Evolutionary conservation across 108 stramenopile genomes (phyloP).

Genomic region (Epithemia pelagica): DNA sequence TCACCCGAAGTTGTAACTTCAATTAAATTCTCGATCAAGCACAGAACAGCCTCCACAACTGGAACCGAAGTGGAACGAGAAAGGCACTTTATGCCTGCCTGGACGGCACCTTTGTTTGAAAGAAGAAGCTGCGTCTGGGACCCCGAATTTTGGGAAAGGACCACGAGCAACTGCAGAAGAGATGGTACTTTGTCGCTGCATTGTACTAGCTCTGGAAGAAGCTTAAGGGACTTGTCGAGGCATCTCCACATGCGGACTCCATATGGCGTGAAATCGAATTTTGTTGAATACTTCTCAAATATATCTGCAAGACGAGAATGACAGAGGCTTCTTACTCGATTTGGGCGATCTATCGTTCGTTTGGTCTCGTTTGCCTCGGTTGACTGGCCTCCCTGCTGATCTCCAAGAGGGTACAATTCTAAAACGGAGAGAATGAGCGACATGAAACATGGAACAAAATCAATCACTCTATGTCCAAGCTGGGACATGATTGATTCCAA

Average conservation of each 20-base stretch:
- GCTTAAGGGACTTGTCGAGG: conserved; percentile 36
- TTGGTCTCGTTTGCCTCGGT: not conserved
- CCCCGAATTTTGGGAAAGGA: conserved; percentile 37
- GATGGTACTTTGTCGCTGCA: conserved; percentile 64
- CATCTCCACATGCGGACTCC: conserved; percentile 46
- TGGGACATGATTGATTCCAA: conserved; percentile 66
- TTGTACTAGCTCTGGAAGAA: conserved; percentile 62
- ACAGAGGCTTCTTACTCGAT: conserved; percentile 51
- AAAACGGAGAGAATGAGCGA: conserved; percentile 46
- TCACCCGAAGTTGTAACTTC: conserved; percentile 20
- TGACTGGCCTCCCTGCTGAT: not conserved
- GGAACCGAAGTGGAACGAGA: conserved; percentile 32
- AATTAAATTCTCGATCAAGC: conserved; percentile 57
- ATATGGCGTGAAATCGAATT: conserved; percentile 42
- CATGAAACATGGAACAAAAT: conserved; percentile 43
- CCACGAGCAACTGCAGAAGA: conserved; percentile 49
- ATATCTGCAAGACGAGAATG: conserved; percentile 60
- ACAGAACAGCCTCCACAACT: conserved; percentile 44
- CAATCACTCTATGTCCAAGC: conserved; percentile 55
- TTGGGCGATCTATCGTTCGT: conserved; percentile 14
- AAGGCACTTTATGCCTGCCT: conserved; percentile 58
- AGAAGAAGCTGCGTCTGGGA: conserved; percentile 43
- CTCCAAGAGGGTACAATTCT: conserved; percentile 29
- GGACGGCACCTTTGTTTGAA: conserved; percentile 33
- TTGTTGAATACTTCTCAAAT: conserved; percentile 46